Evolutionary conservation across 2,329 filamentous ascomycete genomes (phyloP), one percentile per base, ranked within the genome.

Genomic region (Metarhizium sp.): DNA sequence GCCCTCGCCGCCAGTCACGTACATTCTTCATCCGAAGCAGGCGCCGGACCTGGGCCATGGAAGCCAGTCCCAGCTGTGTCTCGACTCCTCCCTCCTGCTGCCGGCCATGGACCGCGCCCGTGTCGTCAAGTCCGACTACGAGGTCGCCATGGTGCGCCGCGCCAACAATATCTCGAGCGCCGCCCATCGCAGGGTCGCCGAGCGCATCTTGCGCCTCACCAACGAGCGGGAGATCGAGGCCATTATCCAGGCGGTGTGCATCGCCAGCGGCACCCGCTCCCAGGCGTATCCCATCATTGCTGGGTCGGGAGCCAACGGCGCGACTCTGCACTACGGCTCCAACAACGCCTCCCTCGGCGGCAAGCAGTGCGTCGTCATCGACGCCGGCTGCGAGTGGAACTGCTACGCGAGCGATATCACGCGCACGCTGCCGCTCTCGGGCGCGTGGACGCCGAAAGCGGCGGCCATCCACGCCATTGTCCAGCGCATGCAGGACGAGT

Each of bases 341-440:
- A 97, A 99, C 67, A 79, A 95, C 64, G 80, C 87, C 62, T 72
- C 84, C 1, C 79, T 97, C 18, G 73, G 73, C 2, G 83, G 85
- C 30, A 80, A 85, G 56, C 83, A 92, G 64, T 78, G 92, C 34
- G 74, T 97, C 36, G 85, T 95, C 20, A 76, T 99, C 4, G 92
- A 99, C 67, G 92, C 92, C 1, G 92, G 90, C 2, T 87, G 85
- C 61, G 92, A 97, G 70, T 95, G 85, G 71, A 74, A 84, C 51
- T 86, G 87, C 62, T 97, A 99, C 68, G 90, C 90, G 34, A 88
- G 87, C 56, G 92, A 97, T 69, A 84, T 97, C 32, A 97, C 94
- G 0, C 83, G 92, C 42, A 94, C 92, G 0, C 84, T 96, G 61
- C 92, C 92, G 4, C 73, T 96, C 25, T 80, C 78, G 14, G 88